Evolutionary conservation across 2,329 filamentous ascomycete species (phyloP), one percentile per base, ranked within the genome.

Genomic region (Fusarium sp.): DNA sequence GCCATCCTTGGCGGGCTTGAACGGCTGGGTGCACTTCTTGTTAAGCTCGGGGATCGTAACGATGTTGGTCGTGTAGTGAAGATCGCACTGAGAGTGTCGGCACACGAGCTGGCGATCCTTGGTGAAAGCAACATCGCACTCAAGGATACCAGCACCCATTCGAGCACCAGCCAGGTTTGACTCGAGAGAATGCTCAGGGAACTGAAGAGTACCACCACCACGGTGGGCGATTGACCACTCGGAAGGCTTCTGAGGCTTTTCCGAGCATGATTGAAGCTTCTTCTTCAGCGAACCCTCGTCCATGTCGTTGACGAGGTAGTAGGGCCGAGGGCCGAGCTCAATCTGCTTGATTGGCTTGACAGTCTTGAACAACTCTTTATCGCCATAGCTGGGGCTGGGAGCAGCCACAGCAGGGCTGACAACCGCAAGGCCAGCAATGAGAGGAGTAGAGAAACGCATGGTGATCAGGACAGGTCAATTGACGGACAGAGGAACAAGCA

Each of bases 61-160:
- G 77, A 93, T 91, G 82, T 93, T 88, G 78, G 91, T 92, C 14
- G 91, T 92, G 28, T 88, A 90, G 82, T 92, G 90, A 44, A 92
- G 81, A 75, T 92, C 91, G 81, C 91, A 92, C 73, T 91, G 88
- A 51, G 86, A 87, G 81, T 92, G 91, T 53, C 91, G 87, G 82
- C 91, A 92, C 48, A 92, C 90, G n/a, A 92, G 87, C 77, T 90
- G 81, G 35, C 85, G 85, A 79, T 92, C 91, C 71, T 84, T 86
- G 65, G 91, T 92, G 81, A 92, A 92, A 39, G 88, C 85, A 22
- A 91, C 90, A 78, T 92, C 91, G 80, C 91, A 92, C 81, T 92
- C 91, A 57, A 91, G 85, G 47, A 92, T 85, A 45, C 90, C 91
- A 10, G 90, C 88, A 35, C 91, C 91, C 90, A 91, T 91, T 26